Evolutionary conservation across 768 basidiomycete species (phyloP).

Genomic region (Podaxis rugospora): DNA sequence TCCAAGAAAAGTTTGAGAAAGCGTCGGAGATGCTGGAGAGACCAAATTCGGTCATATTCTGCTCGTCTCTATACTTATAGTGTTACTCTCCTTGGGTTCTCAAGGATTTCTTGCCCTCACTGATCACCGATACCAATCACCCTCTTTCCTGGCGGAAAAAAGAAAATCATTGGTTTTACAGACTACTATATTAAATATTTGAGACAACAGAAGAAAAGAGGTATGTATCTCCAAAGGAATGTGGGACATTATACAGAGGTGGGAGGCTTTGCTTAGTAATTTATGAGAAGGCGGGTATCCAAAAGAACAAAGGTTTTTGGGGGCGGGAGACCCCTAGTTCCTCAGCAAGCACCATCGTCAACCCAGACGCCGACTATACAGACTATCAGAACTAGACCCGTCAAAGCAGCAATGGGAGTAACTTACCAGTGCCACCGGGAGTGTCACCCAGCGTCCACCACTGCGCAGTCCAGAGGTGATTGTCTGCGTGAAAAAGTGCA

Average conservation of each 20-base stretch:
- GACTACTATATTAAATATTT: neutral
- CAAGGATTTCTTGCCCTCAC: too few species aligned
- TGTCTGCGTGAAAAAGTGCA: conserved; percentile 24
- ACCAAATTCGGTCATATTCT: conserved; percentile 91
- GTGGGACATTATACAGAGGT: neutral
- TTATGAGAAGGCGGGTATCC: neutral
- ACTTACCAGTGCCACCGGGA: conserved; percentile 47
- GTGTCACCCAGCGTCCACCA: conserved; percentile 63
- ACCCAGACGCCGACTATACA: conserved; percentile 49
- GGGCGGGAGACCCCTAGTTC: neutral
- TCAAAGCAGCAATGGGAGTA: neutral
- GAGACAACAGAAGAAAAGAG: neutral
- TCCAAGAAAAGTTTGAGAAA: conserved; percentile 92
- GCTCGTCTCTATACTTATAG: conserved; percentile 72
- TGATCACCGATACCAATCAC: too few species aligned
- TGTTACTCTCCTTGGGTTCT: too few species aligned
- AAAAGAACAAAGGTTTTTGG: neutral
- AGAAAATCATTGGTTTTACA: neutral
- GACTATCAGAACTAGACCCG: neutral
- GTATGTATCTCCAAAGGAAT: neutral
- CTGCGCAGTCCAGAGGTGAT: conserved; percentile 54
- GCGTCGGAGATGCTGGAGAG: conserved; percentile 90
- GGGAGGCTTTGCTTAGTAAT: neutral
- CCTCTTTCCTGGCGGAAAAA: neutral
- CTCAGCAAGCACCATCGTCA: conserved; percentile 43